Percentiles rank a stretch among this genome's conserved stretches.
Evolutionary conservation across 2,329 filamentous ascomycete genomes (phyloP).

Genomic region (Exophiala bonariae): DNA sequence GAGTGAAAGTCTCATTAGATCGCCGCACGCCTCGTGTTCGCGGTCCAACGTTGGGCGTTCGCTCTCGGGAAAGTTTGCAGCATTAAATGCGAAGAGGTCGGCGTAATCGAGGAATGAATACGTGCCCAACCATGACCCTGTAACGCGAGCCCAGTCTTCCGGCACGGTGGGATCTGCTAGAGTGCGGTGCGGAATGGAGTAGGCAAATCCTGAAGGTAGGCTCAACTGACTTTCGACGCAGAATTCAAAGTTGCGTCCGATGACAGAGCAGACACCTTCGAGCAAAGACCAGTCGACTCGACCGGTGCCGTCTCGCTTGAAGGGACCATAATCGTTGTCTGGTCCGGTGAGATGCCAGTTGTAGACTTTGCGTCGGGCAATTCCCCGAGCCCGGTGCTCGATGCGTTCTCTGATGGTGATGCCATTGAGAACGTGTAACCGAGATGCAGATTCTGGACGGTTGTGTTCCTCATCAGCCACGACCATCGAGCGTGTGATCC

Average conservation of each 20-base stretch:
- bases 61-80: not conserved
- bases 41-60: conserved; percentile 22
- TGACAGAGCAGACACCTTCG: conserved; percentile 24
- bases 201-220: conserved; percentile 27
- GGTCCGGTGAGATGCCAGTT: conserved; percentile 21
- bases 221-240: conserved; percentile 18
- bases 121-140: conserved; percentile 26
- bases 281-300: conserved; percentile 26
- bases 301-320: conserved; percentile 25
- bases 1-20: conserved; percentile 27
- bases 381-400: conserved; percentile 17
- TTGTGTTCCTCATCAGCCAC: conserved; percentile 8
- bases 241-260: conserved; percentile 22
- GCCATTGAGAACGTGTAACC: conserved; percentile 28
- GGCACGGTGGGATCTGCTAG: conserved; percentile 19
- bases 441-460: conserved; percentile 19
- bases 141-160: conserved; percentile 27
- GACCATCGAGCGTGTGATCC: conserved; percentile 17
- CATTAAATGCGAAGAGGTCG: conserved; percentile 25
- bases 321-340: conserved; percentile 27
- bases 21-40: conserved; percentile 27
- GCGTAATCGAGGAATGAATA: conserved; percentile 28
- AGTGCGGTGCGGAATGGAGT: conserved; percentile 27
- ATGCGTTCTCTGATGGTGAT: conserved; percentile 22
- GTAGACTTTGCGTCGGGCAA: conserved; percentile 25